phyloP scores from a whole-genome alignment of 345 rosid genomes.

The Orychophragmus violaceus region DNA sequence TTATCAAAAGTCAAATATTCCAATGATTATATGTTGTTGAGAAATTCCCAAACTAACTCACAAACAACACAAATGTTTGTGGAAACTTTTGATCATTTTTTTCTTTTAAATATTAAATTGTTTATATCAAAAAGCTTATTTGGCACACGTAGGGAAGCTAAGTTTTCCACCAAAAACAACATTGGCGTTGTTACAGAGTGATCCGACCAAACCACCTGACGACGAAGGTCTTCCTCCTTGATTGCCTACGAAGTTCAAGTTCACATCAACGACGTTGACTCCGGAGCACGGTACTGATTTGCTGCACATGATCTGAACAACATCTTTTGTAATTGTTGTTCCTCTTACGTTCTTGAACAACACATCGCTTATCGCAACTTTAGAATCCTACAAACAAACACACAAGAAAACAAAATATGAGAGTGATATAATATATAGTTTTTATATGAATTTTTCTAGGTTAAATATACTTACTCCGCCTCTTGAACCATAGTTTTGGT shows the following conservation, averaged over 20 bases:
- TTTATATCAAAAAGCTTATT: slow-evolving; percentile 5
- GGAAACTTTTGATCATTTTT: slow-evolving; percentile 6
- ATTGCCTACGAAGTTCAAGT: slow-evolving; percentile 10
- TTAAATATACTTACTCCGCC: slow-evolving; percentile 26
- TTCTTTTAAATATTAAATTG: background rate
- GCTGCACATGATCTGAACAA: slow-evolving; percentile 25
- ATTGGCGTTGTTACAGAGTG: slow-evolving; percentile 19
- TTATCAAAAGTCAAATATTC: slow-evolving; percentile 2
- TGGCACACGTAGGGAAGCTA: slow-evolving; percentile 20
- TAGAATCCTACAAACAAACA: slow-evolving; percentile 16
- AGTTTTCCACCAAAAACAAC: slow-evolving; percentile 21
- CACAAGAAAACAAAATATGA: background rate
- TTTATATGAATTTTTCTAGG: background rate
- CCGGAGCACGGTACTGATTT: slow-evolving; percentile 25
- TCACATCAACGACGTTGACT: slow-evolving; percentile 17
- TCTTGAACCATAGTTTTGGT: slow-evolving; percentile 36
- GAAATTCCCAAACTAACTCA: slow-evolving; percentile 18
- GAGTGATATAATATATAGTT: background rate
- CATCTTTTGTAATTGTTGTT: slow-evolving; percentile 22
- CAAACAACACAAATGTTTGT: slow-evolving; percentile 21
- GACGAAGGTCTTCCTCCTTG: background rate
- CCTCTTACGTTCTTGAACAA: slow-evolving; percentile 29
- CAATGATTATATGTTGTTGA: background rate
- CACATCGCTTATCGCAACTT: slow-evolving; percentile 19
- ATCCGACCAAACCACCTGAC: slow-evolving; percentile 5